Base-by-base conservation (phyloP, 345 rosid genomes). In the Fremontodendron californicum region DNA sequence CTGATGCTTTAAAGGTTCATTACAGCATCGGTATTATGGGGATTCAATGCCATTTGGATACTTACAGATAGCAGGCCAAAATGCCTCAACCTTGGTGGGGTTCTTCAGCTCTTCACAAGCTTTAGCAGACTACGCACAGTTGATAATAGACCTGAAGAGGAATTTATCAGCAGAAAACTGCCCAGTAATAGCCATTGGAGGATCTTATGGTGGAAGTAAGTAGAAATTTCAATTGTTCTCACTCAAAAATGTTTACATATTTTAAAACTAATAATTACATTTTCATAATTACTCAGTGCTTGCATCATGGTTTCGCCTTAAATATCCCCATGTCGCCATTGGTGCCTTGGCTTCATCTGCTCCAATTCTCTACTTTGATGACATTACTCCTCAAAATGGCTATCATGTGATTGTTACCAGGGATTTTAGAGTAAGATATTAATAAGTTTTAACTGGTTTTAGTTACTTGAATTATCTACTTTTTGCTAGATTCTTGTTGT, bases 341-440 rank as follows among this genome's bases (percentile, higher is more conserved):
- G 90, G 93, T 25, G 93, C 91, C 65, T 75, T 90, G 31, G 93
- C 93, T 27, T 85, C 93, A 45, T 90, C 93, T 2, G 93, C 91
- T 81, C 91, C 93, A 27, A 74, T 90, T 61, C 88, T 90, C 61
- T 88, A 86, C 78, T 88, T 88, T 45, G 79, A 84, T 63, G 83
- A 78, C 35, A 81, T 86, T 35, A 83, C 82, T 55, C 88, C 87
- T 0, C 82, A 84, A 33, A 27, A 45, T 77, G 91, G 89, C 68
- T 90, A 90, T 52, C 86, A 83, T 35, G 61, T 80, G 3, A 55
- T 85, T 18, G 86, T 88, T 35, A 77, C 87, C 85, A 90, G 80
- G 49, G 89, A 83, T 73, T 84, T 85, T 46, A 79, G 74, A 84
- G 93, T 90, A 42, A 21, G 48, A 25, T 1, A 55, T 55, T 8